Evolutionary conservation across 192 early-diverging fungal species (phyloP), one percentile per base, ranked within the genome.

Genomic region (Entrophospora sp.): DNA sequence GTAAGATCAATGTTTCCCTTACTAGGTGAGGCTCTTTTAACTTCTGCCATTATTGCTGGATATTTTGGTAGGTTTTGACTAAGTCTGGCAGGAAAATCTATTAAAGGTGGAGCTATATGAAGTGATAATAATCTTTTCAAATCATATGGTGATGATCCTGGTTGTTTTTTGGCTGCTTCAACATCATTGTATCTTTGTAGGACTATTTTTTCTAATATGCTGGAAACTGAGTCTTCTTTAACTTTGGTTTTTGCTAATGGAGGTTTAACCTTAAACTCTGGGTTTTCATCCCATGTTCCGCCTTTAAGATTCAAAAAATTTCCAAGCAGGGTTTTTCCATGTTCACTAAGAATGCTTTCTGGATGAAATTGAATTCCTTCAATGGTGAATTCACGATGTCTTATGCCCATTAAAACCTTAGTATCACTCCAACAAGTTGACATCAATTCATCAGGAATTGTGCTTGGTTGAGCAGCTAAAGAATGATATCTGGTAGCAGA

Each of bases 361-460:
- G 97, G 97, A 71, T 99, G 97, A 79, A 87, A 99, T 75, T 99
- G 97, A 10, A 99, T 89, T 49, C 97, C 95, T 76, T 98, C 95
- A 30, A 99, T 81, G 2, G 93, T 86, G 62, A 76, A 93, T 16
- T 79, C 78, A 71, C 82, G 88, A 80, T 99, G 97, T 60, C 97
- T 84, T 18, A 96, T 85, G 58, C 92, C 97, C 97, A 99, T 99
- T 48, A 99, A 81, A 56, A 92, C 72, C 58, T 87, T 81, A 76
- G 89, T 85, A 36, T 83, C 82, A 14, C 88, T 89, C 79, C 89
- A 88, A 70, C 88, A 86, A 16, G 91, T 99, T 59, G 95, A 81
- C 69, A 93, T 90, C 34, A 99, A 72, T 34, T 77, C 85, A 1
- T 81, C 83, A 18, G 95, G 95, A 28, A 97, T 66, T 2, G 94